Percentiles rank a stretch among this genome's conserved stretches.
These are phyloP conservation scores for grape (Vitis vinifera) DNA, from an alignment of 164 flowering plant genomes.

Conservation along the genomic window ASM3070453v1 NC_081819.1:14475001-14475500, in stretches of 20 bases:
- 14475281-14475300: constrained; percentile 58
- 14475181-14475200: constrained; percentile 21
- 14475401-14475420: constrained; percentile 57
- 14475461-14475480: constrained; percentile 7
- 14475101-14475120: neutral
- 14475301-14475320: constrained; percentile 53
- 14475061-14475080: too few species aligned
- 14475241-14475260: constrained; percentile 70
- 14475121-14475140: too few species aligned
- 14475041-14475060: too few species aligned
- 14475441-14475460: neutral
- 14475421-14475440: constrained; percentile 29
- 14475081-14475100: neutral
- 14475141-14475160: neutral
- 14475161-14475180: neutral
- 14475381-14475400: constrained; percentile 64
- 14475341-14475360: constrained; percentile 51
- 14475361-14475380: constrained; percentile 59
- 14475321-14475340: constrained; percentile 54
- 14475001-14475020: neutral
- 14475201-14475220: constrained; percentile 68
- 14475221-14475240: constrained; percentile 70
- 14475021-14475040: neutral
- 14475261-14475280: constrained; percentile 64
- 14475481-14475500: constrained; percentile 18